Conservation (phyloP, 1,139 yeast genomes). For the Yamadazyma spencermartinsiae region DNA sequence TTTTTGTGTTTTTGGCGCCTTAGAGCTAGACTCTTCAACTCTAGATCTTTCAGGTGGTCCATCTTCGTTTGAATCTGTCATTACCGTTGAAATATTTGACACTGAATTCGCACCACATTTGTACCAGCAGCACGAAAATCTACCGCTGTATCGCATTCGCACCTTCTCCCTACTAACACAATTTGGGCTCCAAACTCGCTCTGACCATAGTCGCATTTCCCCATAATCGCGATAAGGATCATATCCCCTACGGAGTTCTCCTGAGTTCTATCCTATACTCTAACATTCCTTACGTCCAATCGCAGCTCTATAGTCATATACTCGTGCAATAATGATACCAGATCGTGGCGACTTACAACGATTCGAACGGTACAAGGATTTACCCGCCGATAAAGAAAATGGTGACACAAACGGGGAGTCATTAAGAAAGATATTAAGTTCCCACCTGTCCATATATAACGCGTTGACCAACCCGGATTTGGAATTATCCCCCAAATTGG, state of each 20-base stretch:
- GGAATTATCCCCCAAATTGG: constrained; percentile 23
- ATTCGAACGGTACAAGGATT: neutral
- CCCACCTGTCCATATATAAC: constrained; percentile 42
- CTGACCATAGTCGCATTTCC: neutral
- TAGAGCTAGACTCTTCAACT: neutral
- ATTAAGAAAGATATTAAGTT: constrained; percentile 25
- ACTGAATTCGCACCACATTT: neutral
- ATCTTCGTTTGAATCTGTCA: no score
- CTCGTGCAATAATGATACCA: neutral
- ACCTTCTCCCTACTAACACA: no score
- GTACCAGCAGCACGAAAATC: neutral
- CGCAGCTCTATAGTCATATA: neutral
- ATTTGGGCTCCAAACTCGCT: no score
- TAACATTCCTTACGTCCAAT: neutral
- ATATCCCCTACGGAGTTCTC: neutral
- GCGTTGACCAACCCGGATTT: constrained; percentile 46
- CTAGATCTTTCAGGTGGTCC: neutral
- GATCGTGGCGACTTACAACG: neutral
- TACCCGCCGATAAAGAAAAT: neutral
- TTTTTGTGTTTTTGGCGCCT: neutral
- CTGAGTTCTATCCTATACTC: no score
- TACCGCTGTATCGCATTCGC: neutral
- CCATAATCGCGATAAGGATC: neutral
- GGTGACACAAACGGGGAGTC: neutral
- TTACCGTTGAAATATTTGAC: no score